Base-by-base conservation (phyloP, 2,329 filamentous ascomycete species). In the Eutypa lata region DNA sequence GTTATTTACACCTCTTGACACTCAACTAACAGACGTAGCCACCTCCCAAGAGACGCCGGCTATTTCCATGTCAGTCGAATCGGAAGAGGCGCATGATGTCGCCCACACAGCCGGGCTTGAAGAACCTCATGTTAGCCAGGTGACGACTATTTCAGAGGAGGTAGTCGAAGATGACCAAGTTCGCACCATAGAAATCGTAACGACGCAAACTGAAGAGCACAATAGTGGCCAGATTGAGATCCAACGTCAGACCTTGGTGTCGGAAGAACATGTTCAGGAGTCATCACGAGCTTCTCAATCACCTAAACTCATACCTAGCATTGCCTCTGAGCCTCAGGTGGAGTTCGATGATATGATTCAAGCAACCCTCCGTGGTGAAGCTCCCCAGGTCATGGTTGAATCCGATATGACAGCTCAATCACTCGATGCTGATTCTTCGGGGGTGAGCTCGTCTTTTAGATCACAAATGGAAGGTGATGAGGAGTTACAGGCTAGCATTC, bases 1-100 rank as follows among this genome's bases (percentile, higher is more conserved):
- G 42, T 58, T 66, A 37, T 62, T 53, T 24, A 67, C 65, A 18
- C 61, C 63, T 51, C 50, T 40, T 26, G 53, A 61, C 21, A 64
- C 61, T 8, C 63, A 67, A 51, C 13, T 52, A 10, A 57, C 48
- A 2, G 54, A 56, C 3, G 48, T 48, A 24, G 21, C 28, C 21
- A 28, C 21, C 11, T 18, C 21, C 18, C 33, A 37, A 10, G 52
- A 56, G 19, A 28, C 14, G 21, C 16, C 51, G 22, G 22, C 38
- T 6, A 26, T 28, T 22, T 42, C 22, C 48, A 33, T 44, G 22
- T 46, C 42, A 24, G 57, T 57, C 35, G 58, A 61, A 13, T 35
- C 59, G 11, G 53, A 57, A 13, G 56, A 50, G 35, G 51, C 52
- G 13, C 54, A 57, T 14, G 52, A 48, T 7, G 21, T 24, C 18